Percentiles rank a stretch among this genome's conserved stretches.
phyloP scores from a whole-genome alignment of 176 grass and related monocot species.

The Oryza punctata region DNA sequence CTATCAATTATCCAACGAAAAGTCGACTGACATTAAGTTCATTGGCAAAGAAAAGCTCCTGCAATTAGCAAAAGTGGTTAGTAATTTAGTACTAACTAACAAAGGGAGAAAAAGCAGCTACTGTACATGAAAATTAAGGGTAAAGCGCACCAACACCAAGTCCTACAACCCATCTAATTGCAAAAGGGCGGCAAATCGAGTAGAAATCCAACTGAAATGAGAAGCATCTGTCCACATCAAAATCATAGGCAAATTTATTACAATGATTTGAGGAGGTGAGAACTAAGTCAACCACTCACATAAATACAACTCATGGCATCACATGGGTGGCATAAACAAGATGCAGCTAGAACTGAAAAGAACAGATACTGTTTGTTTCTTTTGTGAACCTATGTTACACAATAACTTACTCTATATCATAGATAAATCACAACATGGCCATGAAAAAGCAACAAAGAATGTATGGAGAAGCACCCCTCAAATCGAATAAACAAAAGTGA shows the following conservation, averaged over 20 bases:
- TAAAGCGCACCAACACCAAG: neutral
- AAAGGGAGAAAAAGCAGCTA: slow-evolving; percentile 23
- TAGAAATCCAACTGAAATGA: neutral
- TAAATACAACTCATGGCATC: slow-evolving; percentile 19
- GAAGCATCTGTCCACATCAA: slow-evolving; percentile 13
- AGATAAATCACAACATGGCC: slow-evolving; percentile 5
- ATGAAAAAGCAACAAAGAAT: slow-evolving; percentile 1
- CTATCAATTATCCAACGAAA: slow-evolving; percentile 12
- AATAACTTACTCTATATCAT: neutral
- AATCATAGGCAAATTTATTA: slow-evolving; percentile 32
- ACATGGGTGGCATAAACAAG: neutral
- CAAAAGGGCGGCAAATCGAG: neutral
- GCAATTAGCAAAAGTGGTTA: slow-evolving; percentile 10
- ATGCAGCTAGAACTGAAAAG: slow-evolving; percentile 3
- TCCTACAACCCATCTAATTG: neutral
- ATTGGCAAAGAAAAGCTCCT: slow-evolving; percentile 31
- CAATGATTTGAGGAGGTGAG: neutral
- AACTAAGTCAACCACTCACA: slow-evolving; percentile 10
- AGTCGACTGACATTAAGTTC: slow-evolving; percentile 6
- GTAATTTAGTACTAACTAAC: neutral
- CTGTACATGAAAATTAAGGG: neutral
- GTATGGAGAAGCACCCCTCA: neutral
- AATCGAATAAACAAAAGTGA: neutral
- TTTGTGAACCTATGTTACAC: neutral
- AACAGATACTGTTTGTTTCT: neutral